Evolutionary conservation across 2,329 filamentous ascomycete genomes (phyloP), one percentile per base, ranked within the genome.

Genomic region (Penicillium sp.): DNA sequence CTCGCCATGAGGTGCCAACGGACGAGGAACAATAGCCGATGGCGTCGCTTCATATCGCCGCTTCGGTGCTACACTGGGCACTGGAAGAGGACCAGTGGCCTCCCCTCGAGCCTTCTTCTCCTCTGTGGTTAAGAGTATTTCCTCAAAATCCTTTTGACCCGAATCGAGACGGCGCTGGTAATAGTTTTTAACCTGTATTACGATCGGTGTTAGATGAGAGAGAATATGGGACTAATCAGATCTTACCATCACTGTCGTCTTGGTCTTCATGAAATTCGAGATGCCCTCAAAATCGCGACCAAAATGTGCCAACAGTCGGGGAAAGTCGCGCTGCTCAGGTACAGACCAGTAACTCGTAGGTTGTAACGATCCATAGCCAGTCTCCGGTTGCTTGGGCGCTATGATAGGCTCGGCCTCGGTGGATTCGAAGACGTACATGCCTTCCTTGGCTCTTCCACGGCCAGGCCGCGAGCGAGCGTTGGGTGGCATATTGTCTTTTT

Each of bases 321-420:
- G 73, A 54, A 81, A 80, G 56, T 80, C 77, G 33, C 72, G 69
- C 58, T 77, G 73, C 59, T 81, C 79, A 11, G 77, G 77, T 14
- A 81, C 79, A 55, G 79, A 81, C 79, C 79, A 81, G 63, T 81
- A 81, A 54, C 79, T 81, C 4, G 77, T 79, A 26, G 78, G 75
- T 48, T 77, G 75, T 54, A 73, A 61, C 9, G 71, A 71, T 13
- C 71, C 72, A 60, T 75, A 76, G 2, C 67, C 68, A 29, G 60
- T 58, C 48, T 73, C 71, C 24, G 63, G 42, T 29, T 61, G 62
- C 40, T 67, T 67, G n/a, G 48, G 42, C 19, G 59, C 31, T 40
- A 66, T 26, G 16, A 56, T 23, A 31, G 60, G 51, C 11, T 74
- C 72, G 23, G 60, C 48, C 48, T 74, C 71, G 6, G 65, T 64